Conservation (phyloP, 306 rosid species). For the Corylus americana region DNA sequence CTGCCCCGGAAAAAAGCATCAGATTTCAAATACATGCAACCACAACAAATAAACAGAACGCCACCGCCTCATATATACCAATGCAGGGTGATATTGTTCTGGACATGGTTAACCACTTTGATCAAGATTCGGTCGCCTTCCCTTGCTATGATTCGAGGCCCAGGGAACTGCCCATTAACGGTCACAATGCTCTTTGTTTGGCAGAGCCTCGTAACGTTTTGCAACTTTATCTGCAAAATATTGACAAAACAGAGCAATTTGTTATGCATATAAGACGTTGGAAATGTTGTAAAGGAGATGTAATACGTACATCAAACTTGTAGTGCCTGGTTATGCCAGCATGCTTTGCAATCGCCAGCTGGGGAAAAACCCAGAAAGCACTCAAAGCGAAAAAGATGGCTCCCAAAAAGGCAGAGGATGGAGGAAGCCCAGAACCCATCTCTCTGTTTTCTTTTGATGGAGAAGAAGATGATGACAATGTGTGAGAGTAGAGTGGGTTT, state of each 20-base stretch:
- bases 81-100: conserved; percentile 57
- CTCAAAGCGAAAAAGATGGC: conserved; percentile 30
- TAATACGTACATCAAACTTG: conserved; percentile 51
- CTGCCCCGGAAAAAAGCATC: conserved; percentile 18
- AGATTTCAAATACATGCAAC: conserved; percentile 14
- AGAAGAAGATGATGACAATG: neutral
- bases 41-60: neutral
- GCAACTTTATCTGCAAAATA: conserved; percentile 44
- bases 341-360: conserved; percentile 46
- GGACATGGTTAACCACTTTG: conserved; percentile 65
- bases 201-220: conserved; percentile 66
- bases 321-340: conserved; percentile 62
- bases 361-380: conserved; percentile 38
- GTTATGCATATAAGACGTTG: neutral
- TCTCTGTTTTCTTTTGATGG: conserved; percentile 7
- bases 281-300: conserved; percentile 13
- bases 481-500: conserved; percentile 27
- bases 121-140: conserved; percentile 67
- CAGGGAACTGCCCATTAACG: conserved; percentile 65
- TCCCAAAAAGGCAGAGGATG: conserved; percentile 24
- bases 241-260: neutral
- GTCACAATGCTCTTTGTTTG: conserved; percentile 71
- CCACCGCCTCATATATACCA: conserved; percentile 38
- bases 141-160: conserved; percentile 73
- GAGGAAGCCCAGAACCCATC: conserved; percentile 36